These are phyloP conservation scores for Fusarium sp. DNA, from an alignment of 2,329 filamentous ascomycete genomes.

Conservation along the genomic window DNA sequence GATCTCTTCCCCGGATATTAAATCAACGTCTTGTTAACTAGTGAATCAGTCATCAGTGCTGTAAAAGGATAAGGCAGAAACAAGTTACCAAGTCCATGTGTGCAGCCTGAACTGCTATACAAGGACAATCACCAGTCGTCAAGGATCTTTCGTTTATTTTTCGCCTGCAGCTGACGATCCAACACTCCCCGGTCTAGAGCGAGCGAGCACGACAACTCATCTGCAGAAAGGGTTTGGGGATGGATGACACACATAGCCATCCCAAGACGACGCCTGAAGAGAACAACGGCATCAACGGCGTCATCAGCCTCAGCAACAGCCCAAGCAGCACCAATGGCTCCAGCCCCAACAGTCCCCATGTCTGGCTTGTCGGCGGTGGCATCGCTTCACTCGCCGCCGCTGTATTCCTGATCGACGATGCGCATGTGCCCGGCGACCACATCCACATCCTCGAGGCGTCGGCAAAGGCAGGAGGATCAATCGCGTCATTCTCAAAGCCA, in stretches of 20 bases:
- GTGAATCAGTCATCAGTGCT: slow-evolving; percentile 4
- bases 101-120: slow-evolving; percentile 13
- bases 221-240: slow-evolving; percentile 2
- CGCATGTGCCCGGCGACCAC: slow-evolving; percentile 37
- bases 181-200: slow-evolving; percentile 22
- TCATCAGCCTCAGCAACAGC: slow-evolving; percentile 25
- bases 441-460: slow-evolving; percentile 44
- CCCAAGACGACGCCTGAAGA: not conserved
- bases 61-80: slow-evolving; percentile 8
- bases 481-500: slow-evolving; percentile 35
- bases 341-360: slow-evolving; percentile 21
- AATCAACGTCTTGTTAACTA: slow-evolving; percentile 3
- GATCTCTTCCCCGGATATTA: slow-evolving; percentile 6
- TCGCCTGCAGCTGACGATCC: slow-evolving; percentile 27
- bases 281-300: slow-evolving; percentile 8
- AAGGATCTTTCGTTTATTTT: slow-evolving; percentile 23
- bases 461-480: slow-evolving; percentile 38
- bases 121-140: slow-evolving; percentile 15
- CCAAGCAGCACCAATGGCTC: slow-evolving; percentile 27
- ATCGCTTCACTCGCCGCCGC: slow-evolving; percentile 42
- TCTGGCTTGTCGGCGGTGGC: slow-evolving; percentile 44
- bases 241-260: slow-evolving; percentile 18
- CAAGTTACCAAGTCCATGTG: slow-evolving; percentile 10
- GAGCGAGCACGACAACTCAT: slow-evolving; percentile 2
- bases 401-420: slow-evolving; percentile 41